These are phyloP conservation scores for Fusarium sp. DNA, from an alignment of 2,329 filamentous ascomycete genomes.

Conservation along the genomic window DNA sequence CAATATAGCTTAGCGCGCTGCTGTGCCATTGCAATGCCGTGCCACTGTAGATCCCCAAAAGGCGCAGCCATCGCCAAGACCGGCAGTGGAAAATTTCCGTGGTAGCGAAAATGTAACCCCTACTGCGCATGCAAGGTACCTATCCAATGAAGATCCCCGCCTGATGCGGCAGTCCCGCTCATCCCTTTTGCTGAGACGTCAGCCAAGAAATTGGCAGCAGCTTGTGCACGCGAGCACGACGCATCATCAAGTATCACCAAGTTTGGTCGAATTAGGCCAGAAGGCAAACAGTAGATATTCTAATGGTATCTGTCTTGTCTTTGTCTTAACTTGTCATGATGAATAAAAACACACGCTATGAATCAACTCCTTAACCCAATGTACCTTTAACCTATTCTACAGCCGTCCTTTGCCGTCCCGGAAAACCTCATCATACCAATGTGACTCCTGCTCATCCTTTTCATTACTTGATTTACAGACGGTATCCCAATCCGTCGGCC, in stretches of 20 bases:
- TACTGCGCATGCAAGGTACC: slow-evolving; percentile 21
- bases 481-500: slow-evolving; percentile 41
- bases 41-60: slow-evolving; percentile 1
- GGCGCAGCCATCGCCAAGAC: slow-evolving; percentile 19
- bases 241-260: background rate
- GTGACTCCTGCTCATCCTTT: slow-evolving; percentile 20
- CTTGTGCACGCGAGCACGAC: background rate
- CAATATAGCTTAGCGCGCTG: too few species aligned
- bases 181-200: slow-evolving; percentile 5
- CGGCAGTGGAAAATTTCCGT: slow-evolving; percentile 2
- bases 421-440: slow-evolving; percentile 46
- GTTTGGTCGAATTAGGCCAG: background rate
- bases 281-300: background rate
- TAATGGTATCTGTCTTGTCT: background rate
- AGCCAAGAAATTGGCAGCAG: slow-evolving; percentile 29
- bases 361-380: slow-evolving; percentile 31
- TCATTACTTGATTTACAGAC: slow-evolving; percentile 39
- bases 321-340: slow-evolving; percentile 17
- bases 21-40: too few species aligned
- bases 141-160: slow-evolving; percentile 8
- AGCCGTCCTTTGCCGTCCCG: slow-evolving; percentile 42
- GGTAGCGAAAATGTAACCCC: slow-evolving; percentile 1
- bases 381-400: slow-evolving; percentile 20
- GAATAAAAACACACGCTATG: slow-evolving; percentile 40
- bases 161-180: background rate